Base-by-base conservation (phyloP, 768 basidiomycete genomes). In the Hericium erinaceus region DNA sequence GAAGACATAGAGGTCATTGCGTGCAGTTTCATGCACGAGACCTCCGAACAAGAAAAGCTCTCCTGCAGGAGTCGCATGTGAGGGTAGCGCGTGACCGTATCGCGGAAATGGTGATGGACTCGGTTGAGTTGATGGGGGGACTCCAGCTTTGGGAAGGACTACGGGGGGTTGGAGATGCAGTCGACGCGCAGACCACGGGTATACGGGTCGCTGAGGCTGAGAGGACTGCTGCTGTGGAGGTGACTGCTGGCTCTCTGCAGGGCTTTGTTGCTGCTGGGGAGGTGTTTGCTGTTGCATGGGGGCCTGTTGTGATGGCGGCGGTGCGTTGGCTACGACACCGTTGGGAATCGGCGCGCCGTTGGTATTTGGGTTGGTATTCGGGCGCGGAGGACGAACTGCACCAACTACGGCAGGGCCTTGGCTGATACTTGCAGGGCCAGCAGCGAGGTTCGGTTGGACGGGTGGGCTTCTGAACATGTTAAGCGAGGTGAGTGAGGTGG, bases 21-120 rank as follows among this genome's bases (percentile, higher is more conserved):
- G 81, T 38, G 94, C 87, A 9, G 81, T 73, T 68, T 98, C 95
- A 40, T 88, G 82, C 15, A 98, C 94, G 59, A 99, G 87, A 61
- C 97, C 97, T 60, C 97, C 97, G 63, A 99, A 99, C 60, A 99
- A 79, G 72, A 92, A 95, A 61, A 99, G 84, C 64, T 98, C 94
- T 8, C 97, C 97, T 6, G 77, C 79, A n/a, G 80, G 68, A 22
- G 85, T 87, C 2, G 90, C 81, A 8, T 78, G 80, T 5, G 88
- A 80, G 9, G 94, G 94, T 5, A 98, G 81, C 12, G 95, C 87
- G 67, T 97, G 92, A 24, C 95, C 97, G 67, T 98, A 99, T 44
- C 95, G 85, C 24, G 97, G 95, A 71, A 98, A 98, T 0, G 95
- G 95, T 1, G 87, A 85, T 0, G 91, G 87, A 0, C 92, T 92